Evolutionary conservation across 2,329 filamentous ascomycete species (phyloP).

Genomic region (Talaromyces funiculosus): DNA sequence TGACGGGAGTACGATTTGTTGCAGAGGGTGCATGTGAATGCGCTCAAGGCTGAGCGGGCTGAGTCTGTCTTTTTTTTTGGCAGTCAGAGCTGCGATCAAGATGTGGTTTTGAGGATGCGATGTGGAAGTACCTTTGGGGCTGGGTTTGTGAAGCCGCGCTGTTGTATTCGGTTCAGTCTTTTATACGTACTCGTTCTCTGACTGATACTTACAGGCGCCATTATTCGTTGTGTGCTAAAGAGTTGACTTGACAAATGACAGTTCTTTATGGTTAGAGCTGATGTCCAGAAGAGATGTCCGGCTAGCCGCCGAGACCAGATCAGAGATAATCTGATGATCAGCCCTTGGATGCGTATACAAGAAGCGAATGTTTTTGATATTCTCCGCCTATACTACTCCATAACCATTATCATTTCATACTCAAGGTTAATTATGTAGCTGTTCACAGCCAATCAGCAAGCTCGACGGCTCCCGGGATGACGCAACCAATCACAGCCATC

Average conservation of each 20-base stretch:
- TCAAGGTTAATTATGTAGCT: not conserved
- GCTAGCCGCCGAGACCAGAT: not conserved
- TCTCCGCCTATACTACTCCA: too few species aligned
- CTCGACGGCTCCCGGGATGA: not conserved
- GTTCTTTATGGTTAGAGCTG: not conserved
- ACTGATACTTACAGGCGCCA: conserved; percentile 13
- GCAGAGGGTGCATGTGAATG: conserved; percentile 82
- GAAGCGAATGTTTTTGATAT: too few species aligned
- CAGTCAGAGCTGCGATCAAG: not conserved
- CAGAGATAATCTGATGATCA: not conserved
- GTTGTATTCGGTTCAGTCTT: not conserved
- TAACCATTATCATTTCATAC: too few species aligned
- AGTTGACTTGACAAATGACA: not conserved
- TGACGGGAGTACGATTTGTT: conserved; percentile 91
- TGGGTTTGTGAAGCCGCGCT: conserved; percentile 46
- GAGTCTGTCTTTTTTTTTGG: conserved; percentile 45
- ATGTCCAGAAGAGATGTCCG: not conserved
- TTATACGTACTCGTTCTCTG: too few species aligned
- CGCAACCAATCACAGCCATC: conserved; percentile 5
- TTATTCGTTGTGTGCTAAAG: not conserved
- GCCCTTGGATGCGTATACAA: not conserved
- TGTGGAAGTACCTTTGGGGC: conserved; percentile 37
- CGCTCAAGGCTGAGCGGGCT: conserved; percentile 69
- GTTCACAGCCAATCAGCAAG: not conserved
- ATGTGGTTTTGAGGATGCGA: not conserved